Conservation (phyloP, 441 rosid species). For the Melastoma candidum region DNA sequence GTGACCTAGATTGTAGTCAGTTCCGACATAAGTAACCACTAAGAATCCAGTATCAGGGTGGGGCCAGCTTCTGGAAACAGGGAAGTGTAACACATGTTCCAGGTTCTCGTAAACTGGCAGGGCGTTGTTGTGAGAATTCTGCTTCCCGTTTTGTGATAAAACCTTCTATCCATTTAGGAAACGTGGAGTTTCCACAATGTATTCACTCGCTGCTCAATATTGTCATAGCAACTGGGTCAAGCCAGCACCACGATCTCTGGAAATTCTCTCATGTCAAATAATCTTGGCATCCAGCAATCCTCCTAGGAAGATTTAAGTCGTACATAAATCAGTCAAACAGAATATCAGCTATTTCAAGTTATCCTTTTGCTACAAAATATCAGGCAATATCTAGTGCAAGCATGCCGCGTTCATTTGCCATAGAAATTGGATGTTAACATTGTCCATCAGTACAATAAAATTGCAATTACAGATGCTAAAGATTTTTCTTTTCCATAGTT, state of each 20-base stretch:
- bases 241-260: constrained; percentile 90
- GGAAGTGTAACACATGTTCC: constrained; percentile 77
- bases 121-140: constrained; percentile 67
- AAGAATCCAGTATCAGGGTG: constrained; percentile 93
- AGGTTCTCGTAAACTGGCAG: constrained; percentile 61
- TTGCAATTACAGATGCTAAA: too few species aligned
- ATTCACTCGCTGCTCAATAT: constrained; percentile 46
- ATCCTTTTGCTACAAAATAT: too few species aligned
- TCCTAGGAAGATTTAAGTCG: constrained; percentile 61
- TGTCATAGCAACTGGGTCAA: constrained; percentile 65
- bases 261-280: constrained; percentile 67
- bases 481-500: too few species aligned
- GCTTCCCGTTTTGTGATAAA: constrained; percentile 86
- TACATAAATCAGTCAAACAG: constrained; percentile 16
- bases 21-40: constrained; percentile 60
- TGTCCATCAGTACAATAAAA: too few species aligned
- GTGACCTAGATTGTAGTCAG: constrained; percentile 50
- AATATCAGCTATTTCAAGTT: constrained; percentile 2
- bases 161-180: constrained; percentile 87
- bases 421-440: too few species aligned
- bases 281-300: constrained; percentile 66
- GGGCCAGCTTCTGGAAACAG: constrained; percentile 89
- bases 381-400: too few species aligned
- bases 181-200: constrained; percentile 46
- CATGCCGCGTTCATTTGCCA: too few species aligned